Evolutionary conservation across 495 filamentous ascomycete species (phyloP).

Genomic region (Pyrenopolyporus hunteri): DNA sequence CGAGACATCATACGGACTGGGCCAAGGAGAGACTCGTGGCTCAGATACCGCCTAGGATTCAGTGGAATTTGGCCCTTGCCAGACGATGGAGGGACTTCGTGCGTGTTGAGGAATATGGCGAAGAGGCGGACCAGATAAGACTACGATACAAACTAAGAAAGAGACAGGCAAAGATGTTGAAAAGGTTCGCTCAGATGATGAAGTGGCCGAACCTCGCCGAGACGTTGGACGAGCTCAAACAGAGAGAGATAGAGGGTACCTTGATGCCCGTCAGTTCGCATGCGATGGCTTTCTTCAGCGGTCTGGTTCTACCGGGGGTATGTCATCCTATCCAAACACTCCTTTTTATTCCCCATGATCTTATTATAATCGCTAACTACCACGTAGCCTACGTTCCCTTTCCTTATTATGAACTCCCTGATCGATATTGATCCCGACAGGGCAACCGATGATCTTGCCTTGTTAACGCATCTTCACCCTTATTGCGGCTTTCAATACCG

Average conservation of each 20-base stretch:
- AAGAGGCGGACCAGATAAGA: slow-evolving; percentile 51
- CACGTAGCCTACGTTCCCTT: slow-evolving; percentile 62
- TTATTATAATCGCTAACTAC: slow-evolving; percentile 15
- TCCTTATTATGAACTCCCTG: slow-evolving; percentile 73
- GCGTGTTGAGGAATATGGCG: slow-evolving; percentile 59
- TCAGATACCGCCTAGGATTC: slow-evolving; percentile 68
- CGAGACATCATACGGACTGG: slow-evolving; percentile 55
- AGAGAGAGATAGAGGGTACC: slow-evolving; percentile 58
- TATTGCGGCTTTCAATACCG: slow-evolving; percentile 75
- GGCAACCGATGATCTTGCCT: slow-evolving; percentile 62
- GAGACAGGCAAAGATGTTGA: slow-evolving; percentile 67
- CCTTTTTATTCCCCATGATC: not conserved
- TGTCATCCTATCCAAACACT: slow-evolving; percentile 11
- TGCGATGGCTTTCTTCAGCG: slow-evolving; percentile 75
- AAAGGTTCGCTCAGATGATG: slow-evolving; percentile 68
- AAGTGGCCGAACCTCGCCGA: slow-evolving; percentile 75
- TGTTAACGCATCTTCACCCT: slow-evolving; percentile 65
- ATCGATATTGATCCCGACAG: slow-evolving; percentile 71
- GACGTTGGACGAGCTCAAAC: slow-evolving; percentile 62
- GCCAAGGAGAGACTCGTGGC: slow-evolving; percentile 62
- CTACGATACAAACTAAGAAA: slow-evolving; percentile 64
- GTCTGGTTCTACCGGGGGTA: slow-evolving; percentile 69
- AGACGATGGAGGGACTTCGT: slow-evolving; percentile 72
- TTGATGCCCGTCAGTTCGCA: slow-evolving; percentile 67
- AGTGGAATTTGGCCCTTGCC: slow-evolving; percentile 71